Percentiles rank a stretch among this genome's conserved stretches.
These are phyloP conservation scores for Pestalotiopsis fici DNA, from an alignment of 2,329 filamentous ascomycete species.

Conservation along the genomic window DNA sequence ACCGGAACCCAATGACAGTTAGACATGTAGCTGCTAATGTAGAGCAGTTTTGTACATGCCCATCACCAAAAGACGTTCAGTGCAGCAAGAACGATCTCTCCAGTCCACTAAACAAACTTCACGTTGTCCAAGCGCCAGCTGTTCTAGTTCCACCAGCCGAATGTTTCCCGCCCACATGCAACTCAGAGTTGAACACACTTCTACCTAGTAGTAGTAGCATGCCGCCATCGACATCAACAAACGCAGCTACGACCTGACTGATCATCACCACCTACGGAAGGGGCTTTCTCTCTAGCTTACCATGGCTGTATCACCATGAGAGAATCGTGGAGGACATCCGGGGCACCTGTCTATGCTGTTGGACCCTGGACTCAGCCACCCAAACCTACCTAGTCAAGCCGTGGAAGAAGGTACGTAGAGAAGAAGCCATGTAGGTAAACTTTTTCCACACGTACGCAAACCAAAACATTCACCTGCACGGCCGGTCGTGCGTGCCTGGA, in stretches of 20 bases:
- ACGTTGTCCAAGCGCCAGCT: neutral
- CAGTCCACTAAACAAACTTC: neutral
- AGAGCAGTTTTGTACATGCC: too few relatives aligned
- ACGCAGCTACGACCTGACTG: neutral
- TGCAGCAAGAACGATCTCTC: neutral
- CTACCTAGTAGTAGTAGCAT: neutral
- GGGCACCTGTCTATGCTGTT: neutral
- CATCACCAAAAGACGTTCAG: too few relatives aligned
- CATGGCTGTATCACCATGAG: neutral
- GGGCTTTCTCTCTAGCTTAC: neutral
- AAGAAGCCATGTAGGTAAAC: neutral
- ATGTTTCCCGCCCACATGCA: neutral
- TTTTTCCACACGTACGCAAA: neutral
- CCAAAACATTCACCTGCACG: neutral
- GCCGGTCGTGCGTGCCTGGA: neutral
- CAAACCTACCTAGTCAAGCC: neutral
- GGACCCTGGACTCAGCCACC: neutral
- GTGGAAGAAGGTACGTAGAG: neutral
- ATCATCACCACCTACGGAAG: neutral
- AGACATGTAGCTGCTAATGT: too few relatives aligned
- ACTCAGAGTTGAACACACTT: neutral
- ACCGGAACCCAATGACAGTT: too few relatives aligned
- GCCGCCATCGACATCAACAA: neutral
- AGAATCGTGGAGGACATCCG: neutral
- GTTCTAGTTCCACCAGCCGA: neutral